Evolutionary conservation across 1,284 basidiomycete genomes (phyloP).

Genomic region (Tylopilus orsonianus): DNA sequence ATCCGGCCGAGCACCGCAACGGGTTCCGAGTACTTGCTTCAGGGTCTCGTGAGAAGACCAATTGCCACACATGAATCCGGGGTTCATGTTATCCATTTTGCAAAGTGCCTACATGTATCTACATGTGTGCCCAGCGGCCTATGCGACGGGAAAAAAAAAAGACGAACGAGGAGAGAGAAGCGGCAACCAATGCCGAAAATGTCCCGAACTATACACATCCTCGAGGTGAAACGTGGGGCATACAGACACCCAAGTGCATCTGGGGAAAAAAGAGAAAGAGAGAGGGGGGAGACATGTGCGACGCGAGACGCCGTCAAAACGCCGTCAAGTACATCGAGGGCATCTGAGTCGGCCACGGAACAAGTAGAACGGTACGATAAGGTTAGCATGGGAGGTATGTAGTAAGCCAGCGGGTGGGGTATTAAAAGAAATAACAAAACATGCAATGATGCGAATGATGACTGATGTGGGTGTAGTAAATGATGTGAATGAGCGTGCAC

Average conservation of each 20-base stretch:
- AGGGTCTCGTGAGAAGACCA: not conserved
- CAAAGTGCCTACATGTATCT: conserved; percentile 1
- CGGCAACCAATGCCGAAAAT: conserved; percentile 1
- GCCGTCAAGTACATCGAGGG: conserved; percentile 10
- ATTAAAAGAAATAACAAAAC: conserved; percentile 11
- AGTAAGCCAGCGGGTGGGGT: conserved; percentile 8
- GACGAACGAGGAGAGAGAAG: not conserved
- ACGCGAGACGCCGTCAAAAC: conserved; percentile 7
- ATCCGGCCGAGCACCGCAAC: not conserved
- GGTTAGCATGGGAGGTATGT: conserved; percentile 8
- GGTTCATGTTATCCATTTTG: conserved; percentile 8
- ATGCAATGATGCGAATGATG: conserved; percentile 17
- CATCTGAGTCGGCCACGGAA: conserved; percentile 6
- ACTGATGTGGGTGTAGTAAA: conserved; percentile 11
- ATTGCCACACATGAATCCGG: conserved; percentile 11
- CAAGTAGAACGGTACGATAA: conserved; percentile 15
- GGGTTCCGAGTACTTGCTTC: no score
- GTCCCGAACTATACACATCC: conserved; percentile 17
- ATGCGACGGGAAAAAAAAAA: not conserved
- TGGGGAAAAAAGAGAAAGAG: not conserved
- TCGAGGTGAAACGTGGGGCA: not conserved
- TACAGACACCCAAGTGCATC: conserved; percentile 4
- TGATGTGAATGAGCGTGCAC: conserved; percentile 21
- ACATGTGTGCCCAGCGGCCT: not conserved
- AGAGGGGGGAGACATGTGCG: conserved; percentile 1